Percentiles rank a stretch among this genome's conserved stretches.
These are phyloP conservation scores for Limonium bicolor DNA, from an alignment of 148 eudicot species.

Conservation along the genomic window DNA sequence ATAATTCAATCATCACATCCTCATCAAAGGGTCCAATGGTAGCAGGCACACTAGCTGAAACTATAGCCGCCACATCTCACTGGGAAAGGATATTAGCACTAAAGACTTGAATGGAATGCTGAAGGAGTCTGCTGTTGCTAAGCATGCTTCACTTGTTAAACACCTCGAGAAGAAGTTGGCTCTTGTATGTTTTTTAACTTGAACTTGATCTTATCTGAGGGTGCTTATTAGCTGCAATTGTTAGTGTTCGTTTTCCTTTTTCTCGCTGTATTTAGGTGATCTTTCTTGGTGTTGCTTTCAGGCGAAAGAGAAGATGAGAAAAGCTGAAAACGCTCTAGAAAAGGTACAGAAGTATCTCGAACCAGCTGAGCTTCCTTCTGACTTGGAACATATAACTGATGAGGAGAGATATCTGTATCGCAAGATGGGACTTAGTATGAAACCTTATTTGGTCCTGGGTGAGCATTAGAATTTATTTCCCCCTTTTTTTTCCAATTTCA, in stretches of 20 bases:
- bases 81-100: slow-evolving; percentile 54
- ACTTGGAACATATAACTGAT: slow-evolving; percentile 66
- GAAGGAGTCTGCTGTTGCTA: slow-evolving; percentile 54
- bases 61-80: slow-evolving; percentile 75
- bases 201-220: no score
- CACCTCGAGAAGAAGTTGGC: slow-evolving; percentile 53
- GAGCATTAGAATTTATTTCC: slow-evolving; percentile 4
- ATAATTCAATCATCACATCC: slow-evolving; percentile 16
- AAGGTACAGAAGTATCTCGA: slow-evolving; percentile 54
- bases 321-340: slow-evolving; percentile 63
- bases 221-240: no score
- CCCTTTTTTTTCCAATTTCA: neutral
- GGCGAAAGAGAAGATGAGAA: slow-evolving; percentile 69
- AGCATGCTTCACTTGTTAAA: slow-evolving; percentile 70
- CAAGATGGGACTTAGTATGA: slow-evolving; percentile 92
- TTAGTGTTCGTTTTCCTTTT: no score
- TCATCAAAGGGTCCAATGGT: slow-evolving; percentile 40
- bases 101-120: slow-evolving; percentile 55
- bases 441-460: slow-evolving; percentile 77
- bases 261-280: no score
- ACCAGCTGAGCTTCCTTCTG: slow-evolving; percentile 74
- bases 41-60: slow-evolving; percentile 94
- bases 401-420: slow-evolving; percentile 88
- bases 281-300: slow-evolving; percentile 11
- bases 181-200: slow-evolving; percentile 32